Base-by-base conservation (phyloP, 148 eudicot species). In the Suaeda aralocaspica region DNA sequence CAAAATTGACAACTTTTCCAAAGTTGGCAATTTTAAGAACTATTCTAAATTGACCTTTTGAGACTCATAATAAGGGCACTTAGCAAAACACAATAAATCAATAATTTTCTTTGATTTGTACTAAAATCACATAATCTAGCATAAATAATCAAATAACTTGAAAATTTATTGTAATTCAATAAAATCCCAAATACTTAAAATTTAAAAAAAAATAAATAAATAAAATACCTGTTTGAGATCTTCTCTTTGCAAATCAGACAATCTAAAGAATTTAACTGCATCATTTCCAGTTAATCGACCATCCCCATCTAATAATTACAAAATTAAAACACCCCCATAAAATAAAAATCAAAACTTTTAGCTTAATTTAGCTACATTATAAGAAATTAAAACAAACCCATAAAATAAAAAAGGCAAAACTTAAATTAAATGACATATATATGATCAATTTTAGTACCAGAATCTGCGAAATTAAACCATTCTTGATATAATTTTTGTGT, bases 401-500 rank as follows among this genome's bases (percentile, higher is more conserved):
- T n/a, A n/a, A n/a, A n/a, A n/a, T n/a, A 5, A 48, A 51, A 68
- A 31, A 4, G 1, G 26, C 4, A 1, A 21, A 7, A 65, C 24
- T 45, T 10, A 13, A 68, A 16, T 1, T 12, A 66, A 22, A 0
- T 25, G 25, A 64, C n/a, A n/a, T n/a, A n/a, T 28, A 30, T 2
- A 10, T 15, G 30, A 5, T 8, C 14, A 73, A 64, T 19, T n/a
- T 9, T 1, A 36, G 9, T 59, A 77, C 96, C 96, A 74, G 86
- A 75, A 86, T 90, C 92, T 36, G 90, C 90, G 68, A 21, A 78
- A 77, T 76, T 60, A 62, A 90, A 90, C 96, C 92, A 90, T 77
- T n/a, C 76, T 28, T 81, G 84, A 48, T 87, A 90, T 71, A n/a
- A n/a, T n/a, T 81, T 86, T 60, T 73, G 78, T 45, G 87, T 82